Base-by-base conservation (phyloP, 2,329 filamentous ascomycete genomes). In the Ilyonectria sp. region DNA sequence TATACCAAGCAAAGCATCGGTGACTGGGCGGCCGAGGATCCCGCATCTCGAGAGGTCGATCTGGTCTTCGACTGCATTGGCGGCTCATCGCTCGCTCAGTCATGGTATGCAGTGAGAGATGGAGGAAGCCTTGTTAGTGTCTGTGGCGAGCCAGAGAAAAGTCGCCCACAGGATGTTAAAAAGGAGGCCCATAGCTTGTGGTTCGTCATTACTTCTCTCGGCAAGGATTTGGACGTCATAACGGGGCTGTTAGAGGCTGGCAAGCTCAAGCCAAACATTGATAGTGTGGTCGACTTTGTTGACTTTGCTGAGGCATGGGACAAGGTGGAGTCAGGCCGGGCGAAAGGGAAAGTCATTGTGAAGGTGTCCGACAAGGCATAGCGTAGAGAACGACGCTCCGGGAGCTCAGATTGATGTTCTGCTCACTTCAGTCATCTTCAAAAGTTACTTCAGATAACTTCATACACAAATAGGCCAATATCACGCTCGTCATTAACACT, bases 51-150 rank as follows among this genome's bases (percentile, higher is more conserved):
- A 6, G 26, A 68, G 9, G 52, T 73, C 1, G 70, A 71, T 15
- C 61, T 73, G 21, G 49, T 73, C 2, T 49, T 73, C 1, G 71
- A 73, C 15, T 73, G 71, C 35, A 65, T 73, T 4, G 71, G 70
- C 4, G 56, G 63, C 1, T 23, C 63, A 7, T 62, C 70, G 1
- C 44, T 72, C 1, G 17, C 52, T 0, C 49, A 72, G 10, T 37
- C 68, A 0, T 73, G 71, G 71, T 64, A 71, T 21, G 68, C 68
- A 4, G 60, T 73, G 4, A 60, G 49, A 19, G 63, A 71, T 2
- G 65, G 63, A 0, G 70, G 70, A 15, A 67, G 7, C 1, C 31
- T 72, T 8, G 17, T 73, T 0, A 69, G 68, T 6, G 68, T 73
- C 3, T 72, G 63, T 21, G 37, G 37, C 7, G 1, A 3, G 0